Base-by-base conservation (phyloP, 176 grass and related monocot species). In the Carex cristatella region DNA sequence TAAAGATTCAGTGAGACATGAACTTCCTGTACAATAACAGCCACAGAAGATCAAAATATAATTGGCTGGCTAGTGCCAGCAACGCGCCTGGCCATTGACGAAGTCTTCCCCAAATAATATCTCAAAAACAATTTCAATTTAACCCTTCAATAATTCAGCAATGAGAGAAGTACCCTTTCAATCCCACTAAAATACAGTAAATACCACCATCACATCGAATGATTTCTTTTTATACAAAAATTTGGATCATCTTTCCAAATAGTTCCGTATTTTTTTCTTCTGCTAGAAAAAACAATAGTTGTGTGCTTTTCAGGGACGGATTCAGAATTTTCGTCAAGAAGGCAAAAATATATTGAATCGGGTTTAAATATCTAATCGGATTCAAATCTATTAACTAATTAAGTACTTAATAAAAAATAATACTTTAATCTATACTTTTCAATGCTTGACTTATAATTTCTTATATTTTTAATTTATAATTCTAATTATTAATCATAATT, bases 61-160 rank as follows among this genome's bases (percentile, higher is more conserved):
- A 1, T 23, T 46, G 1, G 16, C 38, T 46, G 19, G 75, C 51
- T 32, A 61, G 56, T 81, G 79, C 57, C 57, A 81, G 8, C 55
- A 81, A 80, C 79, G 58, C 79, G 79, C 57, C 59, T 44, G 10
- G 15, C 32, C 4, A 81, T 81, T 83, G 63, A 83, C 62, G 0
- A 0, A 55, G 40, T 69, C 81, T 83, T 83, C 61, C 4, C 16
- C 40, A 46, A 8, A 61, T 30, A 54, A 76, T 55, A 55, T 76
- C 48, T 54, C 31, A 60, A 79, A 1, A 3, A 15, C 7, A 57
- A 18, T 79, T 59, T 79, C 23, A 3, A 16, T 78, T 57, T 14
- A 32, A 7, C 15, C 55, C 5, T 10, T 59, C 7, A 18, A 57
- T 58, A 31, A 46, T 1, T 57, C 23, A 33, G 3, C 4, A 79